Evolutionary conservation across 306 rosid species (phyloP).

Genomic region (Styphnolobium japonicum): DNA sequence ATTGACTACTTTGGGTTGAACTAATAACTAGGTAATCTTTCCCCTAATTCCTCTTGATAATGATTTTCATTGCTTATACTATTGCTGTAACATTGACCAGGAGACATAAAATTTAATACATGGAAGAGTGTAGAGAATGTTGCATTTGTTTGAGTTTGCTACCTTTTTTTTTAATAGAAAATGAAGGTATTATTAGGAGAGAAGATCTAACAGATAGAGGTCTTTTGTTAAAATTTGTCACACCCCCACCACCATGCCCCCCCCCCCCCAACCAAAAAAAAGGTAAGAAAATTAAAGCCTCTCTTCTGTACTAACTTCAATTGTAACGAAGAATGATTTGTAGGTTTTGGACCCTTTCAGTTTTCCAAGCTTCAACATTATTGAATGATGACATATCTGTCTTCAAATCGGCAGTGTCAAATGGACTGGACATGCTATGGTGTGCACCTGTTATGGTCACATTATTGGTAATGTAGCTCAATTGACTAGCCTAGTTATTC

Average conservation of each 20-base stretch:
- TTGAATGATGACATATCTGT: neutral
- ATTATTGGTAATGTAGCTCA: neutral
- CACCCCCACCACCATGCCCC: neutral
- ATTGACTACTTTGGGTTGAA: too few species aligned
- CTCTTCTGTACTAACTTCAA: neutral
- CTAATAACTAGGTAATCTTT: neutral
- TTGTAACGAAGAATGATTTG: neutral
- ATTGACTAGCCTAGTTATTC: neutral
- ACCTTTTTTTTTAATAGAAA: neutral
- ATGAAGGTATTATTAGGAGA: neutral
- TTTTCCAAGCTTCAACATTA: neutral
- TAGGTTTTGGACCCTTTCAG: constrained; percentile 8
- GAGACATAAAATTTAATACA: neutral
- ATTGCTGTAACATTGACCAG: neutral
- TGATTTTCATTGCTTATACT: neutral
- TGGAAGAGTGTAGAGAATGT: neutral
- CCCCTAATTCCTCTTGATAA: neutral
- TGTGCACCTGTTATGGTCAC: neutral
- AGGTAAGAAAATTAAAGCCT: neutral
- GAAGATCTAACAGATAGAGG: neutral
- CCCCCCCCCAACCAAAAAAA: too few species aligned
- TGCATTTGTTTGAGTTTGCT: neutral
- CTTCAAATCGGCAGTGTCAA: neutral
- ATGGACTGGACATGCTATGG: neutral
- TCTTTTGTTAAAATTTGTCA: neutral